Base-by-base conservation (phyloP, 2,329 filamentous ascomycete species). In the Penicillium sp. region DNA sequence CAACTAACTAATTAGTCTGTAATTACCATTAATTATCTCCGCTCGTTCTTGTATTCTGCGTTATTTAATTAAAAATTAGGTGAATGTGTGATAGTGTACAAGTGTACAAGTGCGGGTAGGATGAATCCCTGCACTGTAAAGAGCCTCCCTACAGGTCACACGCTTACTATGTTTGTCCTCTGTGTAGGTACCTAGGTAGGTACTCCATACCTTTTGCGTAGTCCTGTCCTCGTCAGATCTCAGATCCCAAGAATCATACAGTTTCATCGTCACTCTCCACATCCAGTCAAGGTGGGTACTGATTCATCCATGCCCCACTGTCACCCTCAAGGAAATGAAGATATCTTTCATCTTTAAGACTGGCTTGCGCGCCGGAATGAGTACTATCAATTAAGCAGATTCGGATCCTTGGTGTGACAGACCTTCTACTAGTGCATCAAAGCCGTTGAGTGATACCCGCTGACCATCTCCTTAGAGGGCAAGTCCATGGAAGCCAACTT, bases 311-410 rank as follows among this genome's bases (percentile, higher is more conserved):
- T 31, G 2, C 19, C 21, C 13, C 15, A 19, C 17, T 28, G 5
- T 28, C 22, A 21, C 13, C 33, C 12, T 29, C 4, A 24, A 33
- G 13, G 17, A 52, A 9, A 55, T 55, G 53, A 55, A 48, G 51
- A 55, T 43, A 54, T 15, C 15, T 38, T 55, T 53, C 49, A 53
- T 49, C 52, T 47, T 40, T 47, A 49, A 37, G 53, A 55, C 53
- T 44, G 29, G 31, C 49, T n/a, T 35, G 24, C 24, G 26, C 15
- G 45, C 33, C 40, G 43, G 51, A 21, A 51, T 57, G 56, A 57
- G 28, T 29, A 15, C 10, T 17, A 37, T 9, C 21, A 24, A 57
- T 57, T 56, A 54, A 58, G 54, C 54, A 59, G 56, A 58, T 47
- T 56, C 50, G 12, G 56, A 58, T 52, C 15, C 24, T 39, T 32